Evolutionary conservation across 139 green algal genomes (phyloP), one percentile per base, ranked within the genome.

Genomic region (Volvox africanus): DNA sequence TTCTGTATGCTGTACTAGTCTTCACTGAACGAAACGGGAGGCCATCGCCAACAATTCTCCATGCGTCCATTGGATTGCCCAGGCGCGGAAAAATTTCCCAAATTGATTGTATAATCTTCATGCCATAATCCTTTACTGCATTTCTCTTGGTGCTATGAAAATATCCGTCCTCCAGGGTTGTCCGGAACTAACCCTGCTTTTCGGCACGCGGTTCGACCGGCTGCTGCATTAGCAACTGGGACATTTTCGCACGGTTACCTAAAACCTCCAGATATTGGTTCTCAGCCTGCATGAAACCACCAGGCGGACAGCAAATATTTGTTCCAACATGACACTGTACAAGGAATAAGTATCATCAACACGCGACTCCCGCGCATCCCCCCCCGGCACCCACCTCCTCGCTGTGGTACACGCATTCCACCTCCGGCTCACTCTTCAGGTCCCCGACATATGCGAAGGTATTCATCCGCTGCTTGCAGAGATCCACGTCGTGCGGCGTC

Each of bases 371-470:
- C 65, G 2, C 11, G 11, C 65, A 24, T 73, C 65, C 65, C 65
- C 62, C 17, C 65, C 6, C 65, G 65, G 65, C 22, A 81, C 78
- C 21, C 78, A 84, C 78, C 78, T 84, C 78, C 93, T 99, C 98
- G 26, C 87, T 96, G 93, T 99, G 98, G 91, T 99, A 99, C 71
- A 99, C 97, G 91, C 98, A 99, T 9, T 96, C 97, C 76, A 99
- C 96, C 93, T 99, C 95, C 21, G 97, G 97, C 17, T 93, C 93
- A 28, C 96, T 94, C 24, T 97, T 93, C 62, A 99, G 91, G 93
- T 99, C 98, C 14, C 98, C 98, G 68, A 99, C 98, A 93, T 98
- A 99, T 0, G 97, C 98, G 95, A 99, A 99, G 1, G 98, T 99
- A 95, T 99, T 99, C 98, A 99, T 99, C 92, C 97, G 97, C 22